Evolutionary conservation across 805 yeast genomes (phyloP).

Genomic region (Starmerella sp.): DNA sequence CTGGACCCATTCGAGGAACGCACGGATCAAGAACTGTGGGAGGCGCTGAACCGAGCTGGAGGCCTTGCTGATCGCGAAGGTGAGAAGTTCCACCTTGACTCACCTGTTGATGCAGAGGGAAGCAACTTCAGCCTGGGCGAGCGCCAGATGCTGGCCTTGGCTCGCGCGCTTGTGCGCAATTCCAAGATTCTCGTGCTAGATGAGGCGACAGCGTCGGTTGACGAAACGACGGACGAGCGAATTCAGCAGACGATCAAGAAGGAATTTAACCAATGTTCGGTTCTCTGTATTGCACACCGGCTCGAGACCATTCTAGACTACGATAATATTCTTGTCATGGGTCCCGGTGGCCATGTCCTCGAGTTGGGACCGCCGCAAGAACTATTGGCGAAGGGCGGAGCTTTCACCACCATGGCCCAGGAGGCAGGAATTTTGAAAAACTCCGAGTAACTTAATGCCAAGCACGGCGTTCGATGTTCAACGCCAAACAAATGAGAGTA

Average conservation of each 20-base stretch:
- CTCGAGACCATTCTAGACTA: constrained; percentile 48
- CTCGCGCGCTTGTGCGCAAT: constrained; percentile 56
- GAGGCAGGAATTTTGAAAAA: constrained; percentile 6
- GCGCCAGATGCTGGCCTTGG: constrained; percentile 34
- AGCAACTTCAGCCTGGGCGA: constrained; percentile 19
- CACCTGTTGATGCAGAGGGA: constrained; percentile 12
- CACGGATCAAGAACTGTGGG: constrained; percentile 52
- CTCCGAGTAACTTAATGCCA: background rate
- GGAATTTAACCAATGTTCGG: constrained; percentile 51
- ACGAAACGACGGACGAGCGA: constrained; percentile 56
- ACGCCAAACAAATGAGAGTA: no score
- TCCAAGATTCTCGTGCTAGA: constrained; percentile 53
- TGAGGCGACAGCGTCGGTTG: constrained; percentile 73
- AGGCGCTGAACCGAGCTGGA: constrained; percentile 47
- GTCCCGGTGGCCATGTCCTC: constrained; percentile 39
- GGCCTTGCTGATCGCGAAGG: constrained; percentile 23
- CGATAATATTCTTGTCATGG: constrained; percentile 50
- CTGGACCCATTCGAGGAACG: constrained; percentile 58
- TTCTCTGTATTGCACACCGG: constrained; percentile 63
- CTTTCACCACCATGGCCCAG: constrained; percentile 6
- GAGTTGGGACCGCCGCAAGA: constrained; percentile 45
- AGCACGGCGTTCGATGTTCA: no score
- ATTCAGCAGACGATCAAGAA: constrained; percentile 47
- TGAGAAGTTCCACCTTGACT: constrained; percentile 51
- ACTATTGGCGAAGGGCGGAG: constrained; percentile 27